Base-by-base conservation (phyloP, 306 rosid species). In the Boehmeria nivea region DNA sequence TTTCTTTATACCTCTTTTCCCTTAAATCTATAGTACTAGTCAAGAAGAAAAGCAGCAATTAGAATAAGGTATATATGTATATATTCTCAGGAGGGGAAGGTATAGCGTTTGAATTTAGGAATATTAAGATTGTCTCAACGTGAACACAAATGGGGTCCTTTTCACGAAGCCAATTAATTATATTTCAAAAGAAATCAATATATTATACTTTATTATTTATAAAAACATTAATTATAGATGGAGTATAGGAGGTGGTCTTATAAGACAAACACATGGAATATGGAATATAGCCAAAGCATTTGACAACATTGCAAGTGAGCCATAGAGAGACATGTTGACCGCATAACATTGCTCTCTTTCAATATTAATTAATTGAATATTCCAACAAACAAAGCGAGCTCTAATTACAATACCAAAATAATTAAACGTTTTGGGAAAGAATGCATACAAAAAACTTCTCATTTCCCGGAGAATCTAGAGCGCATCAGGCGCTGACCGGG, bases 401-500 rank as follows among this genome's bases (percentile, higher is more conserved):
- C n/a, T n/a, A n/a, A 40, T 1, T 40, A 40, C 4, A 40, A 40
- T 10, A 40, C 16, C 44, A 10, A 34, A 64, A 46, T 24, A 27
- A 31, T 43, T 23, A 27, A 59, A 42, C 23, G 45, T 40, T 40
- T 40, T n/a, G n/a, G 45, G 17, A 37, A 4, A 39, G 52, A 19
- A 50, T 68, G 6, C 44, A 43, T 74, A 70, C 60, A 58, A 72
- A 48, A 72, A n/a, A 51, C 2, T 15, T 71, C 64, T 44, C 64
- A 58, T 63, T 89, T 85, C 83, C 83, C 93, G 93, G 96, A 91
- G 95, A 83, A 91, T 87, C 96, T 83, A 81, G 96, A 87, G 96
- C 99, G 99, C 89, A 91, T 85, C 83, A 78, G 89, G 86, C 95
- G 99, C 99, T 91, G 99, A 91, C 96, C 96, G n/a, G 54, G 82